Base-by-base conservation (phyloP, 1,284 basidiomycete genomes). In the Ceratobasidium sp. region DNA sequence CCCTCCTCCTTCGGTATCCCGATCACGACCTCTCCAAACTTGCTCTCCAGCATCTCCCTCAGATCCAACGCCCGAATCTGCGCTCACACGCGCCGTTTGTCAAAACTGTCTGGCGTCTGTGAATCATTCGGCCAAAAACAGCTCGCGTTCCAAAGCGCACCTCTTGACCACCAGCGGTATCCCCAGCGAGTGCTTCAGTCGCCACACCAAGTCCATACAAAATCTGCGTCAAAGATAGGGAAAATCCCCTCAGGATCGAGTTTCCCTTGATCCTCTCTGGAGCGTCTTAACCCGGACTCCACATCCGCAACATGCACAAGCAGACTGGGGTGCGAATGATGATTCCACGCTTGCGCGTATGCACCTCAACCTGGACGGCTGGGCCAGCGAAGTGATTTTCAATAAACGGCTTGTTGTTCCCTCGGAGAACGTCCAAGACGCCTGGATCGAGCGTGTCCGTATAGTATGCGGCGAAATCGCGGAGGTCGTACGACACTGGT, bases 51-150 rank as follows among this genome's bases (percentile, higher is more conserved):
- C 20, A 96, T 83, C 81, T 96, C 94, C 0, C 95, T 91, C 0
- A 98, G 86, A 17, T 94, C 89, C 9, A 96, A 86, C 0, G 92
- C 87, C 1, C 91, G 89, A 48, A 98, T 88, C 84, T 98, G 96
- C 0, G 90, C 86, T 82, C 94, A 93, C 79, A 97, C 92, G 1
- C 94, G 89, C 1, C 93, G 91, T 82, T 94, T 93, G 85, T 98
- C 96, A 83, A 97, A 96, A 5, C 94, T 95, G 81, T 96, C 95
- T 20, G 95, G 89, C 0, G 93, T 92, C 38, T 90, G 89, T 0
- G 94, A 95, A 84, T 97, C 96, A 85, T 97, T 98, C 0, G 96
- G 96, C 1, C 95, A 90, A 77, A 98, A 90, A 80, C 95, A 96
- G 0, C 91, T 88, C 12, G 98, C 87, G 0, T 90, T 91, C 96